These are phyloP conservation scores for Tremella mesenterica DNA, from an alignment of 768 basidiomycete species.

Conservation along the genomic window DNA sequence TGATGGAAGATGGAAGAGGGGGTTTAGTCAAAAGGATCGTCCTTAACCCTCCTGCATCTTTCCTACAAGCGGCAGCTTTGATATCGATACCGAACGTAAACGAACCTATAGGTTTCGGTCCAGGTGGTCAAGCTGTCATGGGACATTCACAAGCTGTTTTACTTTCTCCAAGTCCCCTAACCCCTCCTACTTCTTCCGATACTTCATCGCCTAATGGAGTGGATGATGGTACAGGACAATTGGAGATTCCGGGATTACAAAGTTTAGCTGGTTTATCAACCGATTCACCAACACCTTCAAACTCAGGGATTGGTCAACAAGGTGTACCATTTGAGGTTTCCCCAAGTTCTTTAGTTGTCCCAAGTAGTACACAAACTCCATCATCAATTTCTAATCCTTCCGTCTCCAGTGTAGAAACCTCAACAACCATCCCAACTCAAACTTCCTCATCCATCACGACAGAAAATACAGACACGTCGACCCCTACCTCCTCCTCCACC, in stretches of 20 bases:
- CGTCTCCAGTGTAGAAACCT: background rate
- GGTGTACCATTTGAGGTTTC: background rate
- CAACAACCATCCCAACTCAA: background rate
- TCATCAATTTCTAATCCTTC: background rate
- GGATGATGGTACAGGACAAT: background rate
- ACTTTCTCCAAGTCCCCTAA: too few species aligned
- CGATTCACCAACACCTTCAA: background rate
- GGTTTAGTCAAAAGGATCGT: slow-evolving; percentile 19
- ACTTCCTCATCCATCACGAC: background rate
- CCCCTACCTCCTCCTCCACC: background rate
- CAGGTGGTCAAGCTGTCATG: slow-evolving; percentile 29
- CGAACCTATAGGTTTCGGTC: slow-evolving; percentile 16
- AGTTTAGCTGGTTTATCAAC: background rate
- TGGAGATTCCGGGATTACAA: background rate
- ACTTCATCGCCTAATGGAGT: background rate
- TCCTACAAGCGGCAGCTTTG: slow-evolving; percentile 20
- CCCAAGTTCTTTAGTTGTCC: background rate
- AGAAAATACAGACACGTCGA: background rate
- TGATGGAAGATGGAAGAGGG: too few species aligned
- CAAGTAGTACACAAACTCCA: background rate
- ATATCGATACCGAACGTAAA: slow-evolving; percentile 4
- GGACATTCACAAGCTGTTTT: too few species aligned
- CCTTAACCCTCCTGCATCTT: slow-evolving; percentile 31
- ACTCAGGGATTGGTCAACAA: too few species aligned
- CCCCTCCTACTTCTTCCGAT: background rate